These are phyloP conservation scores for Candida easanensis DNA, from an alignment of 805 yeast species.

Conservation along the genomic window DNA sequence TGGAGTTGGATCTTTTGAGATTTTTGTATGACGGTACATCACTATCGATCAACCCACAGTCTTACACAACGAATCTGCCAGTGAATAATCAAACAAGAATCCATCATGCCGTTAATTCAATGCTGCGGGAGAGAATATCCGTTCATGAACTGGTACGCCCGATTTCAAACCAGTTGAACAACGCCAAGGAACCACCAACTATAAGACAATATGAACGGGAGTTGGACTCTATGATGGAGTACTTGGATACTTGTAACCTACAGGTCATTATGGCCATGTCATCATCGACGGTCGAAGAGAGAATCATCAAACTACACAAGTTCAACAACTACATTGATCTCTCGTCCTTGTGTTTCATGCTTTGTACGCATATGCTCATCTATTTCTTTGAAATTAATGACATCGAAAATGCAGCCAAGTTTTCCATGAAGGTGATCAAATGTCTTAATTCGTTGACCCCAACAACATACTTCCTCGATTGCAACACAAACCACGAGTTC, in stretches of 20 bases:
- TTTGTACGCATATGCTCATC: slow-evolving; percentile 4
- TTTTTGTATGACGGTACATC: slow-evolving; percentile 21
- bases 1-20: slow-evolving; percentile 16
- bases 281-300: slow-evolving; percentile 3
- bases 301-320: slow-evolving; percentile 6
- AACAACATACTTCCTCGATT: slow-evolving; percentile 13
- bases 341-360: slow-evolving; percentile 3
- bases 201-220: slow-evolving; percentile 7
- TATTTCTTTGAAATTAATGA: slow-evolving; percentile 5
- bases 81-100: not conserved
- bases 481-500: slow-evolving; percentile 6
- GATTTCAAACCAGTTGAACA: slow-evolving; percentile 2
- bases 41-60: slow-evolving; percentile 9
- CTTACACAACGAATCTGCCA: slow-evolving; percentile 11
- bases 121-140: slow-evolving; percentile 5
- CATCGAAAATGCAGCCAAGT: slow-evolving; percentile 9
- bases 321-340: slow-evolving; percentile 10
- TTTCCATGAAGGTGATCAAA: slow-evolving; percentile 7
- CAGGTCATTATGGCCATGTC: slow-evolving; percentile 9
- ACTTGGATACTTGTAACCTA: slow-evolving; percentile 6
- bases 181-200: slow-evolving; percentile 8
- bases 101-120: slow-evolving; percentile 3
- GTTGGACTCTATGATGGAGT: slow-evolving; percentile 5
- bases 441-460: slow-evolving; percentile 8
- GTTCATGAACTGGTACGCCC: slow-evolving; percentile 8